A percentile compares a stretch with the other conserved stretches of the same genome.
phyloP scores from a whole-genome alignment of 2,329 filamentous ascomycete species.

The Cordyceps javanica region DNA sequence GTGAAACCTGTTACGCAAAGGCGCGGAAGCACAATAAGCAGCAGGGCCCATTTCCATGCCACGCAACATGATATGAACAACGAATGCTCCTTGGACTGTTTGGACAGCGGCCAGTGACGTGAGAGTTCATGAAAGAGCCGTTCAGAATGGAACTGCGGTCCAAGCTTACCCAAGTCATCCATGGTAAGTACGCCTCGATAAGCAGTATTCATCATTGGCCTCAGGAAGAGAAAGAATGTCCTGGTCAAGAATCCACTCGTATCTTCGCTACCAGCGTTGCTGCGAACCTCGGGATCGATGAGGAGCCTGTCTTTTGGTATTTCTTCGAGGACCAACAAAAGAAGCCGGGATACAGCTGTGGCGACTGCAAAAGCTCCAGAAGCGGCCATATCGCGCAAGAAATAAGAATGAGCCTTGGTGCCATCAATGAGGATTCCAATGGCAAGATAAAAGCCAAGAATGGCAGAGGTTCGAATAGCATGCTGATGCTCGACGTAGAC shows the following conservation, averaged over 20 bases:
- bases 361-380: neutral
- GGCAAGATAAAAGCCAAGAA: neutral
- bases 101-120: neutral
- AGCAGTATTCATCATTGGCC: neutral
- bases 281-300: neutral
- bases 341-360: neutral
- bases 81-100: neutral
- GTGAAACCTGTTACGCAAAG: neutral
- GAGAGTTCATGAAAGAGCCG: neutral
- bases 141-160: neutral
- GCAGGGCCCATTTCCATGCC: constrained; percentile 15
- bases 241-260: neutral
- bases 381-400: neutral
- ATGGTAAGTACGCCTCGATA: neutral
- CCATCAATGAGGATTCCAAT: neutral
- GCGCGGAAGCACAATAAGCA: neutral
- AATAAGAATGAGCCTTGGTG: neutral
- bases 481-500: neutral
- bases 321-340: neutral
- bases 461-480: neutral
- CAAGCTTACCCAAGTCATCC: neutral
- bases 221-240: neutral
- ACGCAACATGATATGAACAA: constrained; percentile 16
- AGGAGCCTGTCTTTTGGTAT: neutral
- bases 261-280: neutral